phyloP scores from a whole-genome alignment of 179 eudicot genomes.

The Gypsophila paniculata region DNA sequence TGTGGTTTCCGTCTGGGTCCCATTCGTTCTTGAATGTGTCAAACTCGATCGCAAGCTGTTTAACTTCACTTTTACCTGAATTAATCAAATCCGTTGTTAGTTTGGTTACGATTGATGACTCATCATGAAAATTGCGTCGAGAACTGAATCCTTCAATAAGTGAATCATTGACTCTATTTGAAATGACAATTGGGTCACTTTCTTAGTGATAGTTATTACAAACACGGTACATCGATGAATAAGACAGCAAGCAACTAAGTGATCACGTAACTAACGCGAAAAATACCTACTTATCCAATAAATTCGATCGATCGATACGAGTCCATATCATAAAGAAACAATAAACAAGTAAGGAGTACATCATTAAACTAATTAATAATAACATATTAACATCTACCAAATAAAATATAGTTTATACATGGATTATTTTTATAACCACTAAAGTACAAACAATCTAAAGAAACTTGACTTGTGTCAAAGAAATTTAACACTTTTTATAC shows the following conservation, averaged over 20 bases:
- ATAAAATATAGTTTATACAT: background rate
- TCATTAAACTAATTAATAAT: background rate
- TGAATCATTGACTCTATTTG: background rate
- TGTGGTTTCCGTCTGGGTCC: constrained; percentile 60
- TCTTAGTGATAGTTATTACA: too few relatives aligned
- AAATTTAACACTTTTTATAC: background rate
- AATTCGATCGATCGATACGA: background rate
- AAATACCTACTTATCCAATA: background rate
- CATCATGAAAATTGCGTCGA: too few relatives aligned
- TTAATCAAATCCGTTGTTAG: background rate
- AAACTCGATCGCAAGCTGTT: constrained; percentile 63
- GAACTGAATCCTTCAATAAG: background rate
- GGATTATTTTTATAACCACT: background rate
- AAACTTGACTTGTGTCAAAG: background rate
- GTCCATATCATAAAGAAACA: too few relatives aligned
- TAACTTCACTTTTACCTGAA: constrained; percentile 32
- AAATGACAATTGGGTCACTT: background rate
- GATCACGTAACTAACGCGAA: background rate
- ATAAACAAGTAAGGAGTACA: background rate
- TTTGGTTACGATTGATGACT: too few relatives aligned
- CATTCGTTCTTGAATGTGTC: constrained; percentile 66
- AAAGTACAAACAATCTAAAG: background rate
- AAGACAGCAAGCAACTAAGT: background rate
- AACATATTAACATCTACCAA: too few relatives aligned
- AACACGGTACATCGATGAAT: background rate